A percentile compares a stretch with the other conserved stretches of the same genome.
These are phyloP conservation scores for Boletus edulis DNA, from an alignment of 768 basidiomycete species.

Conservation along the genomic window DNA sequence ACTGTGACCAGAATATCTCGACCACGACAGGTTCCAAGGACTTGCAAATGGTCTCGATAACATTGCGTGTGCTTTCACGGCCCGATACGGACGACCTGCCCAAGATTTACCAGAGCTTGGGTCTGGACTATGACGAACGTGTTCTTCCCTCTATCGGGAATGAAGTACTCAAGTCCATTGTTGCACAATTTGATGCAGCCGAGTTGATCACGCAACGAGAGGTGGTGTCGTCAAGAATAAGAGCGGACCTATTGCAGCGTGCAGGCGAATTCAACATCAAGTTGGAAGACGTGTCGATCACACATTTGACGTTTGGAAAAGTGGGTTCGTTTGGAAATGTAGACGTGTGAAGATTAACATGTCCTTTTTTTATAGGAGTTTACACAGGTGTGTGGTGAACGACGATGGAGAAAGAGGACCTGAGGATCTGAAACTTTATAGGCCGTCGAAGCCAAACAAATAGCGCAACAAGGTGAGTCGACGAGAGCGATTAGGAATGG, in stretches of 20 bases:
- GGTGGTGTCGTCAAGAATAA: conserved; percentile 91
- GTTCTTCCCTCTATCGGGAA: conserved; percentile 97
- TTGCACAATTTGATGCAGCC: conserved; percentile 97
- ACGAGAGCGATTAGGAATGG: background rate
- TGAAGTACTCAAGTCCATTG: conserved; percentile 96
- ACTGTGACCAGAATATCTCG: conserved; percentile 77
- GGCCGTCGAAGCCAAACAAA: conserved; percentile 99
- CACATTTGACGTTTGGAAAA: conserved; percentile 86
- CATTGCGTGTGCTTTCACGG: conserved; percentile 90
- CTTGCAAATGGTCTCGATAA: conserved; percentile 97
- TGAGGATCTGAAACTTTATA: conserved; percentile 13
- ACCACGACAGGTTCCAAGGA: conserved; percentile 99
- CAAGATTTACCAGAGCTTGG: conserved; percentile 93
- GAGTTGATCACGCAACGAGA: conserved; percentile 97
- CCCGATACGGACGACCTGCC: conserved; percentile 87
- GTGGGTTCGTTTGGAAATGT: conserved; percentile 34
- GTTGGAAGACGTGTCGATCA: conserved; percentile 97
- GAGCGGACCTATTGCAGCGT: conserved; percentile 87
- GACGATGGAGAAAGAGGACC: background rate
- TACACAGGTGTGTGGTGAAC: conserved; percentile 50
- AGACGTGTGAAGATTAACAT: conserved; percentile 2
- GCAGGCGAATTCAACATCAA: conserved; percentile 96
- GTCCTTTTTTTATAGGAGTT: conserved; percentile 59
- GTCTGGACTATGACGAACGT: conserved; percentile 96
- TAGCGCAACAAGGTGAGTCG: conserved; percentile 91